Evolutionary conservation across 208 protist species (phyloP), one percentile per base, ranked within the genome.

Genomic region (Trypanosomatidae sp.): DNA sequence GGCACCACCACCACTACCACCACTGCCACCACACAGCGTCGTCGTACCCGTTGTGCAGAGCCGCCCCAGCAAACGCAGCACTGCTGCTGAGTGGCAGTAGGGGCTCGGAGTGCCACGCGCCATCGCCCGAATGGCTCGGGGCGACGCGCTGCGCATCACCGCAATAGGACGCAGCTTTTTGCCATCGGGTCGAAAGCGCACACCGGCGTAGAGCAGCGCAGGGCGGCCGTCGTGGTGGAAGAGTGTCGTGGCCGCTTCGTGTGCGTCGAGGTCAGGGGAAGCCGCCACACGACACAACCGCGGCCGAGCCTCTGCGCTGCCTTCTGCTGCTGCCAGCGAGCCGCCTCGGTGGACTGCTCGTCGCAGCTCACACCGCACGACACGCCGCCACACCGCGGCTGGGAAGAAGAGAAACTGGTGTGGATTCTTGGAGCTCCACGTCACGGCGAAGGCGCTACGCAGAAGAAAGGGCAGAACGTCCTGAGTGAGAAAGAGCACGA

Each of bases 121-220:
- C 50, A 79, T 64, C 12, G 25, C 66, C 10, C 46, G 41, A 39
- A 90, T 55, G 17, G 82, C 78, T 5, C 46, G 62, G 13, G 46
- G 43, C 6, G 62, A 52, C 19, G 79, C 79, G 39, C 60, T 69
- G 49, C 86, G 83, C 70, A 93, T 64, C 2, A 77, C 64, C 0
- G 91, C 89, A 50, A 95, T 91, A 39, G 91, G 91, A 0, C 91
- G 87, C 41, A 95, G 79, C 73, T 93, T 93, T 19, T 68, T 52
- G 7, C 78, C 43, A 72, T 93, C 85, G 1, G 90, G 81, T 6
- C 89, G 77, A 56, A 90, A 87, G 9, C 84, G 85, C 47, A 94
- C 52, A 8, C 77, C 68, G 1, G 91, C 84, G 71, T 92, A 93
- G 0, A 94, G 74, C 81, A 28, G 56, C 2, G 64, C 67, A 0